Base-by-base conservation (phyloP, 768 basidiomycete species). In the Tremella yokohamensis region DNA sequence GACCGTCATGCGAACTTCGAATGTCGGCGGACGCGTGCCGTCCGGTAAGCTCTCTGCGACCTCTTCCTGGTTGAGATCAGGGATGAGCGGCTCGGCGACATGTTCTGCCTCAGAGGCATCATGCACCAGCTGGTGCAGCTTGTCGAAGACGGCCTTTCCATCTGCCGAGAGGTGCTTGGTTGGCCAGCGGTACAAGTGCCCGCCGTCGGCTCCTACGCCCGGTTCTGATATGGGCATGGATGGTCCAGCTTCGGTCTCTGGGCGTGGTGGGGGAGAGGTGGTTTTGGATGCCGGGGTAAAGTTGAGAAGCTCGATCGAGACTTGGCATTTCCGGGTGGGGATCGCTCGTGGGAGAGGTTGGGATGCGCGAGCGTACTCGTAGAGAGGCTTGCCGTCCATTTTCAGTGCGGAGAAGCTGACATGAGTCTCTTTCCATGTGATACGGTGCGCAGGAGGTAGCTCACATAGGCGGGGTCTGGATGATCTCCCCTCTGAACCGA, bases 371-470 rank as follows among this genome's bases (percentile, higher is more conserved):
- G 96, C 96, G 72, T 98, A 99, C 67, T 98, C 93, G 74, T 98
- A 90, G 37, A 98, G 76, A 0, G 90, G 90, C 75, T 83, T 89
- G 0, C 96, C 96, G 64, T 98, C 92, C 93, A 98, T 98, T 77
- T 98, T 98, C 37, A 98, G 81, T 1, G 96, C 96, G 9, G 96
- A 98, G 78, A 93, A 99, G 72, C 94, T 97, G 72, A n/a, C 22
- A 47, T 20, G 19, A 19, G 13, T 39, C 37, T 51, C 53, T 34
- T 45, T 45, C 7, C 15, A n/a, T n/a, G 11, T 13, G 39, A 56
- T 26, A 48, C 24, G 8, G 57, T 13, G n/a, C 26, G 34, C 29
- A 45, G n/a, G 12, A 25, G 52, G 4, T 12, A 45, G 40, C 79
- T 69, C 63, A 94, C 94, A 99, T 88, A 4, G 96, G 96, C 3